A percentile compares a stretch with the other conserved stretches of the same genome.
Conservation (phyloP, 371 early-diverging fungal genomes). For the Mortierella sp. region DNA sequence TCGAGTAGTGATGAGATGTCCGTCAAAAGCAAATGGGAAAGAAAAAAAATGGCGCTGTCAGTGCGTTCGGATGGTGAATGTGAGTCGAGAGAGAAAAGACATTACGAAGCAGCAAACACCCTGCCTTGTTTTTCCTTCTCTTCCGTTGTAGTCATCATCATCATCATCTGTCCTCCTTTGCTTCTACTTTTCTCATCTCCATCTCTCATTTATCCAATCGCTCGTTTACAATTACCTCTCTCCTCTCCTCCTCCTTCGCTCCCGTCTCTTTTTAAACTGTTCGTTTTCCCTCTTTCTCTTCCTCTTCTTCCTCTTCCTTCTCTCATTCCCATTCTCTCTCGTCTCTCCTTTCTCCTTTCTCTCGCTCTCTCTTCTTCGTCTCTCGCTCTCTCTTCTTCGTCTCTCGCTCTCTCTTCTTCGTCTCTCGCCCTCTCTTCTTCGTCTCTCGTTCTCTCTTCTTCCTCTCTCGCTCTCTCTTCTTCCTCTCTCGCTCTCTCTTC, state of each 20-base stretch:
- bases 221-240: neutral
- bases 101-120: too few relatives aligned
- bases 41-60: neutral
- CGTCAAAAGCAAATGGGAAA: too few relatives aligned
- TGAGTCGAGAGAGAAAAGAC: neutral
- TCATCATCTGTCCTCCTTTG: neutral
- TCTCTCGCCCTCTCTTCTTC: neutral
- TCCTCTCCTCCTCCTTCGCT: neutral
- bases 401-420: neutral
- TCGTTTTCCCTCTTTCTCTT: neutral
- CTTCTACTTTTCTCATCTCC: neutral
- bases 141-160: neutral
- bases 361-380: neutral
- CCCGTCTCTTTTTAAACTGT: neutral
- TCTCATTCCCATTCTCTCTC: neutral
- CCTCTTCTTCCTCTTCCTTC: neutral
- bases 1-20: too few relatives aligned
- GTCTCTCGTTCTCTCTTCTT: neutral
- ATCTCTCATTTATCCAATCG: neutral
- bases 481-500: neutral
- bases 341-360: neutral
- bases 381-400: neutral
- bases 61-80: neutral
- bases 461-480: neutral
- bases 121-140: neutral